A percentile compares a stretch with the other conserved stretches of the same genome.
Evolutionary conservation across 1,284 basidiomycete genomes (phyloP).

Genomic region (Apiotrichum gamsii): DNA sequence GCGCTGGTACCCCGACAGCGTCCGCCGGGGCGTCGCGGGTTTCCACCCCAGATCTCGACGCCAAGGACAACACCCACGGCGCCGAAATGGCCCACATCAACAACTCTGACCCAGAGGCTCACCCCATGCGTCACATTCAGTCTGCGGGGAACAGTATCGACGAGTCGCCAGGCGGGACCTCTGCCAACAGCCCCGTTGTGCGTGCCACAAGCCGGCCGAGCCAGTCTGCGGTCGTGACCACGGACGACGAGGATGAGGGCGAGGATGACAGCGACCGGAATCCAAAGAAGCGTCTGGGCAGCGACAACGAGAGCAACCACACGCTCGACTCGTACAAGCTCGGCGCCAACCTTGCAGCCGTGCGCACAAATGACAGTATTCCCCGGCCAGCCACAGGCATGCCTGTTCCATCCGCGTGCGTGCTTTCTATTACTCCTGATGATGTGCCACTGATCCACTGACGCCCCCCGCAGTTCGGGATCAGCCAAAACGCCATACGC

Average conservation of each 20-base stretch:
- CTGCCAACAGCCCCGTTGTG: too few relatives aligned
- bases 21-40: background rate
- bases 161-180: too few relatives aligned
- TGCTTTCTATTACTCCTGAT: too few relatives aligned
- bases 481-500: constrained; percentile 35
- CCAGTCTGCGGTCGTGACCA: background rate
- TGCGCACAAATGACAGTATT: background rate
- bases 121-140: too few relatives aligned
- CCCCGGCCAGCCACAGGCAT: too few relatives aligned
- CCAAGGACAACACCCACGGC: background rate
- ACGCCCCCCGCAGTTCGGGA: constrained; percentile 30
- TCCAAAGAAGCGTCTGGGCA: background rate
- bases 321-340: background rate
- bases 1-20: constrained; percentile 16
- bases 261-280: too few relatives aligned
- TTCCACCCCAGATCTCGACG: background rate
- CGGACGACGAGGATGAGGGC: background rate
- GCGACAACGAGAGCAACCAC: background rate
- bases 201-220: background rate
- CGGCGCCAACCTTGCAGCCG: background rate
- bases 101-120: background rate
- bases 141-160: too few relatives aligned
- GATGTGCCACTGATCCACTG: too few relatives aligned
- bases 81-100: background rate
- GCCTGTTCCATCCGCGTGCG: background rate